Conservation (phyloP, 257 asterid species). For the Coffea canephora region DNA sequence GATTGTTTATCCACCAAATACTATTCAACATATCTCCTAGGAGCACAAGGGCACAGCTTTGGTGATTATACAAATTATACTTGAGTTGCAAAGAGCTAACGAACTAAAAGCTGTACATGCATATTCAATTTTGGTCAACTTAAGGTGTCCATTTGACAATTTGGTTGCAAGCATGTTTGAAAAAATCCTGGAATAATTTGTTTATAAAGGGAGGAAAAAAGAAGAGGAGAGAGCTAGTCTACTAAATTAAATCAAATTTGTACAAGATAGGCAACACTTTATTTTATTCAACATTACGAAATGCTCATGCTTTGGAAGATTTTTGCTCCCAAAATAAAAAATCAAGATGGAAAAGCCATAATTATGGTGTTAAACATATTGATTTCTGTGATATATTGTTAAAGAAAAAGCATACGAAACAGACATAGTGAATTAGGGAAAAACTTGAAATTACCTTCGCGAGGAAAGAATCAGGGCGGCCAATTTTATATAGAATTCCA, state of each 20-base stretch:
- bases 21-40: neutral
- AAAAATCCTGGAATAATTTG: neutral
- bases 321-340: too few relatives aligned
- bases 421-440: too few relatives aligned
- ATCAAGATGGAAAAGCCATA: neutral
- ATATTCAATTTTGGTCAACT: too few relatives aligned
- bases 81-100: neutral
- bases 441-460: slow-evolving; percentile 26
- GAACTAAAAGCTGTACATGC: neutral
- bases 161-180: neutral
- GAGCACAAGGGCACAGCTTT: neutral
- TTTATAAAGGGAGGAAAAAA: too few relatives aligned
- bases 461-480: slow-evolving; percentile 56
- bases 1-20: neutral
- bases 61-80: neutral
- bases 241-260: neutral
- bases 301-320: neutral
- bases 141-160: neutral
- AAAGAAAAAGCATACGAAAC: neutral
- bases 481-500: slow-evolving; percentile 54
- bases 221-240: neutral
- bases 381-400: neutral
- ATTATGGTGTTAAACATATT: neutral
- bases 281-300: neutral
- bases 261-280: neutral